Base-by-base conservation (phyloP, 352 stramenopile genomes). In the Pythium pyrilobum region DNA sequence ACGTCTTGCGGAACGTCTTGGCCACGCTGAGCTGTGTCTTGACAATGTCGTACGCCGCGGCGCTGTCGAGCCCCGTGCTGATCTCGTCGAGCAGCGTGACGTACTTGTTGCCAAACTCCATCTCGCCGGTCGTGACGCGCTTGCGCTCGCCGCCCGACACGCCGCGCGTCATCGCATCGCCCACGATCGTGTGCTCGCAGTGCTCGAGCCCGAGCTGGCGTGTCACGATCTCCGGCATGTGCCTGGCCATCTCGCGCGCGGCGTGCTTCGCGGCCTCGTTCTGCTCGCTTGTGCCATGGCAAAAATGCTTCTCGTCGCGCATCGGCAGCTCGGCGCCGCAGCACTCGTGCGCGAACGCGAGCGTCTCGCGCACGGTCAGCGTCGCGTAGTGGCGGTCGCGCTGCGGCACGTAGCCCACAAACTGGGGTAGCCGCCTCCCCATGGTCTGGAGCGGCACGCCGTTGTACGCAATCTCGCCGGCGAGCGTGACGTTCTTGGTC, bases 31-130 rank as follows among this genome's bases (percentile, higher is more conserved):
- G 69, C 3, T 92, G 52, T 4, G 81, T 55, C 24, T 79, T 80
- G 60, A 87, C 69, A 61, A 98, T 97, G 56, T 97, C 89, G 58
- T 77, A 96, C 2, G 89, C 93, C 8, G 87, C 91, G 1, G 85
- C 77, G 27, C 73, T 79, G 67, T 98, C 89, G 13, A 98, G 73
- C 1, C 92, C 92, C 33, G 87, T 97, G 52, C 71, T 89, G 56
- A 98, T 96, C 66, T 94, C 81, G 65, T 98, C 89, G 59, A 78
- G 77, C 40, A 89, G 77, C 20, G 77, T 49, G 18, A 93, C 71
- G 28, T 67, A 68, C 48, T 69, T 64, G 20, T 47, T 53, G 27
- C 67, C 62, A 46, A 82, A 74, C 24, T 86, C 63, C 74, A 97
- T 97, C 68, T 77, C 64, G 20, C 72, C 74, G 0, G 62, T 72